Evolutionary conservation across 2,329 filamentous ascomycete genomes (phyloP), one percentile per base, ranked within the genome.

Genomic region (Xenosphaeropsis pyriputrescens): DNA sequence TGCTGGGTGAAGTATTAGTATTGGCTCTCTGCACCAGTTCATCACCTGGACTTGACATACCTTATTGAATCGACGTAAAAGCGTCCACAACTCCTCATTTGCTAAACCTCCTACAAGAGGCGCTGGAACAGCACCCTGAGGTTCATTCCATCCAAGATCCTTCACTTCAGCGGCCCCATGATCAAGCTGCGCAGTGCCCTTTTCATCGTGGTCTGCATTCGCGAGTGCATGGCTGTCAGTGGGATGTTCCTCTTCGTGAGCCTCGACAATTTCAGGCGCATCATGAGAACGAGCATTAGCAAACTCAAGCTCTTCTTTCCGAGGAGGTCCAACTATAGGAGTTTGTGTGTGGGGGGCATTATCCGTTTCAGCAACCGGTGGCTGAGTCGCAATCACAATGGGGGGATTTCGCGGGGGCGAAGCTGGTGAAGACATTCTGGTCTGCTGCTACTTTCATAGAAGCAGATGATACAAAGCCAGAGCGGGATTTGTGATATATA

Each of bases 71-170:
- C 75, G 59, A 37, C 75, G 59, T 32, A 79, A 57, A 18, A 79
- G 55, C 43, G 75, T 63, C 73, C 75, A 81, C 5, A 80, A 53
- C 39, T 79, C 72, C 36, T 80, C 74, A 47, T 81, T 80, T 7
- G 63, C 58, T 34, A 79, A 48, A 7, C 74, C 72, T 14, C 70
- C 69, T 2, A 78, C 70, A 2, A 81, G 59, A 2, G 68, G 70
- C 30, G 56, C 61, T 2, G 62, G 58, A 35, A 75, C 62, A 35
- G 61, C 50, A 31, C 63, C 54, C 18, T 42, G 62, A 58, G 63
- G 59, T 38, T 68, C 63, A 41, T 68, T 64, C 70, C 70, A 75
- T 15, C 70, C 70, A 31, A 74, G 47, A 50, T 75, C 62, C 32
- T 64, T 66, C 19, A 74, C 68, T 41, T 70, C 68, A 2, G 44